Conservation (phyloP, 2,329 filamentous ascomycete species). For the Alternaria gansuensis region DNA sequence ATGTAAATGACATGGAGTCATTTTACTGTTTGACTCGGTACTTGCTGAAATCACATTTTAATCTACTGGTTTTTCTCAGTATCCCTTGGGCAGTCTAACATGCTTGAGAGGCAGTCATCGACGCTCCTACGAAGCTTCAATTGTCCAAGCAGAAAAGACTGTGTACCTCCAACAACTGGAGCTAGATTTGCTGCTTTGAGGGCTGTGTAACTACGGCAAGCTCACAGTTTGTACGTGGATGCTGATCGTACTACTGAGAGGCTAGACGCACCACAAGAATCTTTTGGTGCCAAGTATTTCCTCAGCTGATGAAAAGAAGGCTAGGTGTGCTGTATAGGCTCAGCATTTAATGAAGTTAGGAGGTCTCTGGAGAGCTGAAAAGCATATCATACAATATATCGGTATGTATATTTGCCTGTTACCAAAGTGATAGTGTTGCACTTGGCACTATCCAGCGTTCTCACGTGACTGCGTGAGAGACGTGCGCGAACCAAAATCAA, state of each 20-base stretch:
- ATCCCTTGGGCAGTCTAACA: neutral
- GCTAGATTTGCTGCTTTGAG: neutral
- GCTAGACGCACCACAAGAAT: neutral
- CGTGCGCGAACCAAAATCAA: slow-evolving; percentile 24
- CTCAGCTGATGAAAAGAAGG: neutral
- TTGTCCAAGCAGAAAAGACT: too few relatives aligned
- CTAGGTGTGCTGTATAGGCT: neutral
- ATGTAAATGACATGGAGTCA: neutral
- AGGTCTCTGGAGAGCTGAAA: neutral
- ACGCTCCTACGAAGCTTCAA: neutral
- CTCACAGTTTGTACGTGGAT: neutral
- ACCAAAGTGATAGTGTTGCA: neutral
- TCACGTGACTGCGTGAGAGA: slow-evolving; percentile 1
- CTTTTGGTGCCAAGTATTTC: neutral
- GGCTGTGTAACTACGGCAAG: neutral
- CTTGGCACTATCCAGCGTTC: neutral
- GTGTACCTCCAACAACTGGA: neutral
- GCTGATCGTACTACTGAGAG: neutral
- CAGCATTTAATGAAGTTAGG: neutral
- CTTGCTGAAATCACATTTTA: neutral
- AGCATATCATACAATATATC: neutral
- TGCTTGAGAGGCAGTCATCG: neutral
- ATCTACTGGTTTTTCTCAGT: neutral
- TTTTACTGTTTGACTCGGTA: neutral
- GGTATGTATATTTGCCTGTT: neutral